Evolutionary conservation across 192 early-diverging fungal species (phyloP).

Genomic region (Dissophora ornata): DNA sequence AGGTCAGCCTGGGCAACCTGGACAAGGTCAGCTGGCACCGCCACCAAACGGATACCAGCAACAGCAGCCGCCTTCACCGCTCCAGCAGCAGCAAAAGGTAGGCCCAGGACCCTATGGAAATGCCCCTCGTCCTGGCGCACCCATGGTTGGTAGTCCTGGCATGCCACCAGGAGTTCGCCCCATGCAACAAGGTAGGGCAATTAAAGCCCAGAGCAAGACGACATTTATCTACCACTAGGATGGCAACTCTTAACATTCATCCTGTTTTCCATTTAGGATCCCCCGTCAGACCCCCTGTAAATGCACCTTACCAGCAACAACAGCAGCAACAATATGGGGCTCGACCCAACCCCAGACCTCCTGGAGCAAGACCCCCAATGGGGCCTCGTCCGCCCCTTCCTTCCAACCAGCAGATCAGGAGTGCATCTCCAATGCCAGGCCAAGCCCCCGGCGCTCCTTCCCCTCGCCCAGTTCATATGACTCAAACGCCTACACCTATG

Average conservation of each 20-base stretch:
- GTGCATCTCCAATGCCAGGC: conserved; percentile 34
- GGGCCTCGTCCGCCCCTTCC: conserved; percentile 33
- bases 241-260: too few species aligned
- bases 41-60: conserved; percentile 25
- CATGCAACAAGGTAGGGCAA: conserved; percentile 9
- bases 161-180: conserved; percentile 25
- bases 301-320: conserved; percentile 12
- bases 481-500: conserved; percentile 28
- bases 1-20: conserved; percentile 22
- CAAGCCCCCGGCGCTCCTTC: conserved; percentile 25
- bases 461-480: conserved; percentile 18
- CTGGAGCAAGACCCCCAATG: conserved; percentile 31
- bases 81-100: conserved; percentile 13
- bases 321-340: conserved; percentile 29
- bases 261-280: too few species aligned
- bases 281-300: conserved; percentile 17
- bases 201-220: too few species aligned
- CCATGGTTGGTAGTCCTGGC: conserved; percentile 18
- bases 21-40: conserved; percentile 28
- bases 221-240: too few species aligned
- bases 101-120: conserved; percentile 20
- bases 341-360: conserved; percentile 30
- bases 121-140: conserved; percentile 20
- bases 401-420: conserved; percentile 38
- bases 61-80: conserved; percentile 18